phyloP scores from a whole-genome alignment of 164 flowering plant species.

The Macadamia tetraphylla region DNA sequence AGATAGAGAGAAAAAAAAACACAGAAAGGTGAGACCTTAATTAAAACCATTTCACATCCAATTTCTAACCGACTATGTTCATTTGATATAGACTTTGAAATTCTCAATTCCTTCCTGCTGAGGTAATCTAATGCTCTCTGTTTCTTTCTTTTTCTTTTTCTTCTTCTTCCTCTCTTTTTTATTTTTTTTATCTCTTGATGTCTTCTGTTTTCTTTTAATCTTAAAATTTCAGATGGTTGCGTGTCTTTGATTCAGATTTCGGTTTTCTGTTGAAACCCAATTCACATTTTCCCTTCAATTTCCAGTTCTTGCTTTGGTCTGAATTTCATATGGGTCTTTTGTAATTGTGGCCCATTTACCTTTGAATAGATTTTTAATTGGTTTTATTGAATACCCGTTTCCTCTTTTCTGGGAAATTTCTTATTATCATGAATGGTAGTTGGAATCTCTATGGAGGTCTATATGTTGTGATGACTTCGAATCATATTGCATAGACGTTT shows the following conservation, averaged over 20 bases:
- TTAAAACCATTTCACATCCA: constrained; percentile 1
- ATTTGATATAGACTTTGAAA: not conserved
- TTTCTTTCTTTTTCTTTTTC: not conserved
- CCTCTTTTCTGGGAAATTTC: not conserved
- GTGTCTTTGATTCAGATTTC: not conserved
- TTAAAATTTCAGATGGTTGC: not conserved
- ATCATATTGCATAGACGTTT: not conserved
- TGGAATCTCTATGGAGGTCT: not conserved
- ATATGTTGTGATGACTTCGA: not conserved
- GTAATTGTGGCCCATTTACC: not conserved
- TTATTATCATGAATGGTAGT: not conserved
- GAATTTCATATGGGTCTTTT: not conserved
- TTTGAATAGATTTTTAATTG: not conserved
- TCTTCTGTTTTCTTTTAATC: not conserved
- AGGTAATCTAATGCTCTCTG: not conserved
- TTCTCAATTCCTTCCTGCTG: not conserved
- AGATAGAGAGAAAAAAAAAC: not conserved
- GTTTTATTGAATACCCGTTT: not conserved
- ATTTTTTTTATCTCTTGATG: not conserved
- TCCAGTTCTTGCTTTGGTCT: not conserved
- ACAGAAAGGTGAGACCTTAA: constrained; percentile 3
- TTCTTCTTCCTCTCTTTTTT: no score
- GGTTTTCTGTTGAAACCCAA: not conserved
- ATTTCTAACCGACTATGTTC: not conserved
- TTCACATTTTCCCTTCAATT: no score